Evolutionary conservation across 2,329 filamentous ascomycete genomes (phyloP), one percentile per base, ranked within the genome.

Genomic region (Penicillium sp.): DNA sequence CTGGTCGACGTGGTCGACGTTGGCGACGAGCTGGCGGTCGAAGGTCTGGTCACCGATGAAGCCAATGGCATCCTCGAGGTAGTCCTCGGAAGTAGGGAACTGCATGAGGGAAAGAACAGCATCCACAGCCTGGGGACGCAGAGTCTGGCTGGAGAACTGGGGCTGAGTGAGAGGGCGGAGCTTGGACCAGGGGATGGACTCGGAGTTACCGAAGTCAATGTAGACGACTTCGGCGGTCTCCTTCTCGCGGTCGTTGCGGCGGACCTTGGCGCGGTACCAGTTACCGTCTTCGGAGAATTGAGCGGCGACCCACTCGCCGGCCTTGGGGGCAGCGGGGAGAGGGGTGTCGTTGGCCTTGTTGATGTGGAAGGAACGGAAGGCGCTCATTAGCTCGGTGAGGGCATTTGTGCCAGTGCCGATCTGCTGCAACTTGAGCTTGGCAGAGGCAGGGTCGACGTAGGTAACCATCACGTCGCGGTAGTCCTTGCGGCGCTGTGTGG

Each of bases 391-490:
- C 44, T 89, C 86, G 61, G 93, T 91, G 55, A 99, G 83, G 22
- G 91, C 88, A 14, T 88, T 85, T 11, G 93, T 97, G 62, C 92
- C 91, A 60, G 88, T 84, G 60, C 93, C 92, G 60, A 97, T 86
- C 69, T 96, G 86, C 73, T 99, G 94, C 53, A 99, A 80, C 82
- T 97, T 97, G 59, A 99, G 79, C 70, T 85, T 90, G 52, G 89
- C 91, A 58, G 85, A 88, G 24, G 86, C 79, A 3, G 77, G 77
- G 65, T 96, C 92, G 66, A 97, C 86, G 75, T 96, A 89, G 47
- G 94, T 97, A 65, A 99, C 86, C 58, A 95, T 84, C 36, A 97
- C 89, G 69, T 97, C 92, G 56, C 92, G 91, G 81, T 97, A 99
- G 74, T 99, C 93, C 73, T 88, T 91, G 78, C 89, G 88, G 63